Evolutionary conservation across 495 filamentous ascomycete species (phyloP).

Genomic region (Penicillium tannophilum): DNA sequence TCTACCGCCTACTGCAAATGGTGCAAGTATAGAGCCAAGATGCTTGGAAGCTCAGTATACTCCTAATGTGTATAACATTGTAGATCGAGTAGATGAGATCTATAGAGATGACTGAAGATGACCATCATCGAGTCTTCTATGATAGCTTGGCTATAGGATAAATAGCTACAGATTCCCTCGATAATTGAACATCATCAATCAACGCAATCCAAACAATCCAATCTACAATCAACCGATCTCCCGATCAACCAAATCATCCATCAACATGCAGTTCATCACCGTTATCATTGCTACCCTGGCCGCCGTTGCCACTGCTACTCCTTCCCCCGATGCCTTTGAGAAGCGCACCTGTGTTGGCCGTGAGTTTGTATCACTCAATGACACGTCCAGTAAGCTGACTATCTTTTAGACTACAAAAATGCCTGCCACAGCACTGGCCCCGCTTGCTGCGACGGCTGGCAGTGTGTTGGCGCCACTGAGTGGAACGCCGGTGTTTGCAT

Average conservation of each 20-base stretch:
- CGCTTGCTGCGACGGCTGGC: background rate
- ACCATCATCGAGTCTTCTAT: background rate
- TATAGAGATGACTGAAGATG: background rate
- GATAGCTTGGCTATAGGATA: background rate
- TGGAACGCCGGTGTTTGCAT: constrained; percentile 1
- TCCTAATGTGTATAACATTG: background rate
- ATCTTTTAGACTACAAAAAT: background rate
- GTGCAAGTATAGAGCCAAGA: too few relatives aligned
- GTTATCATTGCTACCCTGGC: background rate
- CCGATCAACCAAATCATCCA: background rate
- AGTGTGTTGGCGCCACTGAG: constrained; percentile 1
- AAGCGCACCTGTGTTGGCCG: background rate
- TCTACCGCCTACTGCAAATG: background rate
- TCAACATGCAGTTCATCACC: background rate
- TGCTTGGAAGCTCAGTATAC: too few relatives aligned
- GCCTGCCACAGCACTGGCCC: background rate
- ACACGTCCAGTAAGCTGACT: background rate
- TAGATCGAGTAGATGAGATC: background rate
- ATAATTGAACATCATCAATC: background rate
- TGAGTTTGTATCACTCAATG: background rate
- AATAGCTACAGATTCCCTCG: background rate
- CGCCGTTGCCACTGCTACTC: background rate
- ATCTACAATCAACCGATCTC: background rate
- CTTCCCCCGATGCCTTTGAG: background rate
- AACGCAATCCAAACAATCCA: background rate